Percentiles rank a stretch among this genome's conserved stretches.
phyloP scores from a whole-genome alignment of 495 filamentous ascomycete genomes.

The Aspergillus egyptiacus region DNA sequence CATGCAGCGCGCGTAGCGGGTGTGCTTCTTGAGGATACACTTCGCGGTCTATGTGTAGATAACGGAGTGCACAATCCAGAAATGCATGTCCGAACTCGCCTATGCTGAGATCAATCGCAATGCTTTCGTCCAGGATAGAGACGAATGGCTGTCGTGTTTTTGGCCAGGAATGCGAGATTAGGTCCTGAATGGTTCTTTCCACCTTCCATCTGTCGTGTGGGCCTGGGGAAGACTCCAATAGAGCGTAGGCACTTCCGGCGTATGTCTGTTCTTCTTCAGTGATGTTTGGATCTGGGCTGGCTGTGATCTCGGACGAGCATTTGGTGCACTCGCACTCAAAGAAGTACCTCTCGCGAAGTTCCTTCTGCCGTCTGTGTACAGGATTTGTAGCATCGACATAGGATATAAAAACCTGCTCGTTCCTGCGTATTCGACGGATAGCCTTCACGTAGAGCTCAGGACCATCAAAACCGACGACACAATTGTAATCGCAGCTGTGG shows the following conservation, averaged over 20 bases:
- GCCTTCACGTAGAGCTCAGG: slow-evolving; percentile 40
- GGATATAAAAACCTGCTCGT: slow-evolving; percentile 60
- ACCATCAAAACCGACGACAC: slow-evolving; percentile 58
- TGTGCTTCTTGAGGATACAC: slow-evolving; percentile 31
- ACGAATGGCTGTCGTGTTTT: slow-evolving; percentile 38
- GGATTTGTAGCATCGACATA: slow-evolving; percentile 61
- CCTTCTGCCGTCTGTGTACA: slow-evolving; percentile 36
- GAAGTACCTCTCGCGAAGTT: slow-evolving; percentile 55
- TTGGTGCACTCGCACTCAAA: slow-evolving; percentile 59
- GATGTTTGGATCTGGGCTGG: slow-evolving; percentile 3
- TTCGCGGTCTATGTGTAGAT: slow-evolving; percentile 33
- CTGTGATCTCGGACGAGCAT: slow-evolving; percentile 32
- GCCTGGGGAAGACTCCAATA: slow-evolving; percentile 21
- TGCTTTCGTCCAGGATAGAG: slow-evolving; percentile 35
- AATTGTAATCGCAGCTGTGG: slow-evolving; percentile 67
- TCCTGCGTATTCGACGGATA: slow-evolving; percentile 40
- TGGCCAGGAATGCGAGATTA: slow-evolving; percentile 23
- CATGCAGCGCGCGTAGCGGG: slow-evolving; percentile 40
- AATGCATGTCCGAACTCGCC: slow-evolving; percentile 32
- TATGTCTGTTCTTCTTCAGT: slow-evolving; percentile 8
- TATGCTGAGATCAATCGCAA: slow-evolving; percentile 26
- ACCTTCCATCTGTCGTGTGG: slow-evolving; percentile 16
- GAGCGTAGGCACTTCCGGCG: slow-evolving; percentile 22
- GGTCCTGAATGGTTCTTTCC: slow-evolving; percentile 19
- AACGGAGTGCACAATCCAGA: slow-evolving; percentile 33